Evolutionary conservation across 2,329 filamentous ascomycete genomes (phyloP).

Genomic region (Aureobasidium vineae): DNA sequence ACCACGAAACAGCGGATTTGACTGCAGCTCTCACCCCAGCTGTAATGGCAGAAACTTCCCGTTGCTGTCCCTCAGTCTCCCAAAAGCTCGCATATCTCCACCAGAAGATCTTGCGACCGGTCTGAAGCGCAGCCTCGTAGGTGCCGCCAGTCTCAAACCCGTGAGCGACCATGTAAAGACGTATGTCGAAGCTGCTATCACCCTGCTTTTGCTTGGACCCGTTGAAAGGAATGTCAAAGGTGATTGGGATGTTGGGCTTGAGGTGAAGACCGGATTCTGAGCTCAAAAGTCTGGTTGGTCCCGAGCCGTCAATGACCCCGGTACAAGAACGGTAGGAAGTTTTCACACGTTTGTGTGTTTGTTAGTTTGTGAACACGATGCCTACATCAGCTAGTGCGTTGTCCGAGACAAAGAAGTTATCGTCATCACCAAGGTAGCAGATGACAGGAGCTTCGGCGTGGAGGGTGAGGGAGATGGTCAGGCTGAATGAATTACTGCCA

Average conservation of each 20-base stretch:
- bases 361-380: neutral
- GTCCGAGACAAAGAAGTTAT: neutral
- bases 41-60: neutral
- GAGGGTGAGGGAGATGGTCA: neutral
- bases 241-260: neutral
- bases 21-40: neutral
- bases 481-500: neutral
- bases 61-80: neutral
- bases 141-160: neutral
- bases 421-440: neutral
- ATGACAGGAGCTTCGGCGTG: neutral
- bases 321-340: neutral
- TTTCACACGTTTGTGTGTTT: neutral
- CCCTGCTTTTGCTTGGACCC: neutral
- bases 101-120: neutral
- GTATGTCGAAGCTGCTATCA: neutral
- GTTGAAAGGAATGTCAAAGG: neutral
- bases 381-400: neutral
- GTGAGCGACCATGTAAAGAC: neutral
- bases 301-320: neutral
- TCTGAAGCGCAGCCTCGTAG: neutral
- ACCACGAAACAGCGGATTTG: neutral
- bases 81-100: neutral
- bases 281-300: neutral
- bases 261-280: neutral